These are phyloP conservation scores for Didymella keratinophila DNA, from an alignment of 2,329 filamentous ascomycete genomes.

Conservation along the genomic window DNA sequence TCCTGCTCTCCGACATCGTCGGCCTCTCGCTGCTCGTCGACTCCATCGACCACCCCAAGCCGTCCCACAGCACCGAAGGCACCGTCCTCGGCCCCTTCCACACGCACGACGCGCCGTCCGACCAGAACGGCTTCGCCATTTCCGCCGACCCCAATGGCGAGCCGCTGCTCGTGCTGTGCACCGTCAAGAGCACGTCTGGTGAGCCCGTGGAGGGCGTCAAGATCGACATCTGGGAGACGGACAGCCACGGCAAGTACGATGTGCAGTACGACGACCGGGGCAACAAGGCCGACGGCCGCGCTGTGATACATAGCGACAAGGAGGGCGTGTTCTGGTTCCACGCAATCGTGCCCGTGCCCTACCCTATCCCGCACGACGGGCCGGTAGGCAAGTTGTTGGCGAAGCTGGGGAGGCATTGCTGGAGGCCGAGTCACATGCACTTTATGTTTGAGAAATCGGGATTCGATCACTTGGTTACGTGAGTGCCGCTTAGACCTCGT, in stretches of 20 bases:
- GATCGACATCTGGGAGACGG: slow-evolving; percentile 87
- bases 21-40: slow-evolving; percentile 83
- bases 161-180: slow-evolving; percentile 76
- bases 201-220: slow-evolving; percentile 70
- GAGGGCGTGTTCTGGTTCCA: slow-evolving; percentile 85
- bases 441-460: slow-evolving; percentile 70
- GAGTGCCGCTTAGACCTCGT: slow-evolving; percentile 49
- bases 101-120: slow-evolving; percentile 74
- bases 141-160: slow-evolving; percentile 73
- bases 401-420: slow-evolving; percentile 44
- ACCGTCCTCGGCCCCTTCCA: slow-evolving; percentile 85
- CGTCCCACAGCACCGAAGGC: slow-evolving; percentile 72
- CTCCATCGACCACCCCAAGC: slow-evolving; percentile 84
- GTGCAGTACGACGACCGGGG: slow-evolving; percentile 73
- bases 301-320: slow-evolving; percentile 72
- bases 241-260: slow-evolving; percentile 81
- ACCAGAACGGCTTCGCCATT: slow-evolving; percentile 67
- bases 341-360: slow-evolving; percentile 83
- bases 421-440: slow-evolving; percentile 51
- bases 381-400: slow-evolving; percentile 66
- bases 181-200: slow-evolving; percentile 69
- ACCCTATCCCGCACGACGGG: slow-evolving; percentile 80
- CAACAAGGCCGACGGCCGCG: slow-evolving; percentile 72
- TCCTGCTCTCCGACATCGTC: slow-evolving; percentile 80
- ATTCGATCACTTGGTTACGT: slow-evolving; percentile 81